phyloP scores from a whole-genome alignment of 2,329 filamentous ascomycete species.

The Orbilia oligospora region DNA sequence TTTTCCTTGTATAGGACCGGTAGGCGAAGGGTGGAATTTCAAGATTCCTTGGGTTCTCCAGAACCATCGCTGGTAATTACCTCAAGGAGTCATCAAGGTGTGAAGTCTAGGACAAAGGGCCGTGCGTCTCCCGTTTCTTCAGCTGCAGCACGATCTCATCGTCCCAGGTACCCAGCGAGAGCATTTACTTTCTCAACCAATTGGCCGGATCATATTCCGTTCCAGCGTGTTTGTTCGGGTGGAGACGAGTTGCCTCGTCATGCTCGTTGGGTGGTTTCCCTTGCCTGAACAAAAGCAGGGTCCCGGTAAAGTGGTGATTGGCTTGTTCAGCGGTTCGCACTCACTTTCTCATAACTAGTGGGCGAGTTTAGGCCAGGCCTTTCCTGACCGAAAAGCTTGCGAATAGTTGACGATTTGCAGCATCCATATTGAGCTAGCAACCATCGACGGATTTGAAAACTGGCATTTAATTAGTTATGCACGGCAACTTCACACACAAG shows the following conservation, averaged over 20 bases:
- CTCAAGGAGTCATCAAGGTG: conserved; percentile 17
- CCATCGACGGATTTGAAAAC: neutral
- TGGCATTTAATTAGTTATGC: conserved; percentile 24
- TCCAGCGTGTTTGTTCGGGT: conserved; percentile 28
- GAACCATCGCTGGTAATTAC: neutral
- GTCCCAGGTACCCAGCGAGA: conserved; percentile 29
- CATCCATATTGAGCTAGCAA: conserved; percentile 24
- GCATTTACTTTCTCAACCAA: conserved; percentile 6
- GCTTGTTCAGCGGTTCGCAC: neutral
- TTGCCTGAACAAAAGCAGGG: conserved; percentile 35
- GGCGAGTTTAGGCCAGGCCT: conserved; percentile 31
- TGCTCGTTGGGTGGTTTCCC: conserved; percentile 37
- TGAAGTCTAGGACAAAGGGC: conserved; percentile 40
- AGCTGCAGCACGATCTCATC: conserved; percentile 30
- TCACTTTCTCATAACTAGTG: conserved; percentile 29
- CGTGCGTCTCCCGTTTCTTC: conserved; percentile 42
- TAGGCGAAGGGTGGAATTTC: neutral
- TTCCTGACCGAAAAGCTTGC: conserved; percentile 13
- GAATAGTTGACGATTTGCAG: conserved; percentile 34
- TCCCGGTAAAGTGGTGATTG: conserved; percentile 45
- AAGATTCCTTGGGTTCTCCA: neutral
- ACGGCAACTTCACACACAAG: conserved; percentile 34
- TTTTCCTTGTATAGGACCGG: conserved; percentile 10
- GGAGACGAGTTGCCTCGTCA: conserved; percentile 52
- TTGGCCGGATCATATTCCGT: conserved; percentile 29